Base-by-base conservation (phyloP, 2,329 filamentous ascomycete genomes). In the Colletotrichum costaricense region DNA sequence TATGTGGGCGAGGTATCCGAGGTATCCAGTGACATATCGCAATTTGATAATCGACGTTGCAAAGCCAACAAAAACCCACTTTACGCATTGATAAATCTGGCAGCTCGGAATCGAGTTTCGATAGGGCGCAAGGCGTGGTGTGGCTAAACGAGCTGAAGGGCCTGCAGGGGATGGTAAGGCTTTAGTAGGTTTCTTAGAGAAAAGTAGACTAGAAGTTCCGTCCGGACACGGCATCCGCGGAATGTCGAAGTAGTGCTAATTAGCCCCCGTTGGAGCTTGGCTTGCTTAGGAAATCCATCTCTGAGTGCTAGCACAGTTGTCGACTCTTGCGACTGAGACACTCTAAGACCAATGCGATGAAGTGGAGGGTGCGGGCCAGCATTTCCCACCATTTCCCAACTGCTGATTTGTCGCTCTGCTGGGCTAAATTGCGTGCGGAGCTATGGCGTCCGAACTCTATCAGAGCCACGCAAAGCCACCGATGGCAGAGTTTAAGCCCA, bases 391-490 rank as follows among this genome's bases (percentile, higher is more conserved):
- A 7, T 16, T 3, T 6, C 3, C 22, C 22, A 8, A 3, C n/a
- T 19, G 11, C 6, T 62, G 68, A 67, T 57, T 67, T 46, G 63
- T n/a, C 26, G 30, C 12, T 26, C 2, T 26, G 16, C 16, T 11
- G 56, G 56, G 26, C 5, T 26, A 62, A 35, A 33, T 35, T 24
- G 26, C 35, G 33, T 49, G 55, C 46, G 63, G 42, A 30, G 30
- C 22, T 42, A 30, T 42, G 60, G 12, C 54, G 62, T 54, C 62
- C 59, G 55, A 62, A 67, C 56, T 60, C 54, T 67, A 71, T 56
- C 63, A 67, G 26, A 66, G 62, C 56, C 38, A 62, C 28, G 16
- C 33, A 35, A 58, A 65, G n/a, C 55, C 60, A 52, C 52, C 42
- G 33, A 26, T 8, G 24, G 42, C 2, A 70, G 35, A 55, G 55